Evolutionary conservation across 2,329 filamentous ascomycete species (phyloP).

Genomic region (Dactylellina sp.): DNA sequence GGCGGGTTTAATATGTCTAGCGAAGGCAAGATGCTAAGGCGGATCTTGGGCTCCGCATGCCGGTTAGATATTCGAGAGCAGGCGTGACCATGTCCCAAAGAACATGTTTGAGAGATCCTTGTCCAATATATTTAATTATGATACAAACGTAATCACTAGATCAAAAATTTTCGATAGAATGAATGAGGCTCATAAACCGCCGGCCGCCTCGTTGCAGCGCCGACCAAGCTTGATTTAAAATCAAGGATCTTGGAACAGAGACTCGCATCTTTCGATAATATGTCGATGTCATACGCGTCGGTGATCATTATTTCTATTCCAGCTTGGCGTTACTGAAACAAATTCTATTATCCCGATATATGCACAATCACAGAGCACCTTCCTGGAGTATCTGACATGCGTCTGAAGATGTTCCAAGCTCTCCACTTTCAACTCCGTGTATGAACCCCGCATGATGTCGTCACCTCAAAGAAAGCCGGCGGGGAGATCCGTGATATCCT

Average conservation of each 20-base stretch:
- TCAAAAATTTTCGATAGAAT: constrained; percentile 26
- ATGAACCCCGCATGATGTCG: constrained; percentile 11
- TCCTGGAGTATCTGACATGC: not conserved
- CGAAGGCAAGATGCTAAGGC: constrained; percentile 37
- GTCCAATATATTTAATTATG: not conserved
- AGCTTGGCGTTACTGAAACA: not conserved
- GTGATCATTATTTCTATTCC: constrained; percentile 6
- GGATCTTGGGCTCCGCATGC: constrained; percentile 25
- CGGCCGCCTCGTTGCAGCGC: too few relatives aligned
- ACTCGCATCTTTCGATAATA: constrained; percentile 7
- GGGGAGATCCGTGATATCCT: not conserved
- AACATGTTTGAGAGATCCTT: not conserved
- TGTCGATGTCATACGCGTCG: constrained; percentile 2
- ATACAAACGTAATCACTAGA: constrained; percentile 12
- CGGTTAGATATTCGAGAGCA: not conserved
- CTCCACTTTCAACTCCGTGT: constrained; percentile 37
- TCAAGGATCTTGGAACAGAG: constrained; percentile 18
- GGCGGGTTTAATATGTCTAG: not conserved
- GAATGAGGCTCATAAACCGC: too few relatives aligned
- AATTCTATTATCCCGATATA: constrained; percentile 24
- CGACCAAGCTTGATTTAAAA: constrained; percentile 13
- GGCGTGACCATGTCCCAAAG: too few relatives aligned
- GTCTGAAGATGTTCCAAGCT: not conserved
- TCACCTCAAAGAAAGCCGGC: not conserved
- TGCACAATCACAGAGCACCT: not conserved